Conservation (phyloP, 495 filamentous ascomycete species). For the Annulohypoxylon nitens region DNA sequence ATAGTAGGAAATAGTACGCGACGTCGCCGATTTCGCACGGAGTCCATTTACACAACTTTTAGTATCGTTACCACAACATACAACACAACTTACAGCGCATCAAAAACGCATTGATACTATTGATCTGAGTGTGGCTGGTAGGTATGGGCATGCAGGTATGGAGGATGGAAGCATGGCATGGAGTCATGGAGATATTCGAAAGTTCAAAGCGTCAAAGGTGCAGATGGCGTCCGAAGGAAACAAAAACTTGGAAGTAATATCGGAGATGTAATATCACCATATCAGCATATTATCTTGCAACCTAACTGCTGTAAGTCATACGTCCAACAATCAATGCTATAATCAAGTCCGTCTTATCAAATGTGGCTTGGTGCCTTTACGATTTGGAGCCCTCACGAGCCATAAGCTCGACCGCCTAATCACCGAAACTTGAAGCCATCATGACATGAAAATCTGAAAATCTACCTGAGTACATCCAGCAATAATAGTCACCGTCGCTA, state of each 20-base stretch:
- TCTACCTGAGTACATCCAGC: neutral
- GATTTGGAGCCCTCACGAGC: neutral
- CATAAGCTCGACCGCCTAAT: slow-evolving; percentile 23
- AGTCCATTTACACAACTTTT: slow-evolving; percentile 5
- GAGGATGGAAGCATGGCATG: too few species aligned
- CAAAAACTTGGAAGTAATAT: slow-evolving; percentile 6
- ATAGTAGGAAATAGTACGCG: slow-evolving; percentile 4
- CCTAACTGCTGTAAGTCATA: neutral
- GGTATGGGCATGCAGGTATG: neutral
- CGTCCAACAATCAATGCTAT: neutral
- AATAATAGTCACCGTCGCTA: slow-evolving; percentile 3
- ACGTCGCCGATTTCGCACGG: neutral
- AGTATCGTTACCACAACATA: neutral
- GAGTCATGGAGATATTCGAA: neutral
- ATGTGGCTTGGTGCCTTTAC: slow-evolving; percentile 5
- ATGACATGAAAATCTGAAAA: slow-evolving; percentile 27
- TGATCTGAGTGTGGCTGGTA: neutral
- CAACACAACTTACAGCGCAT: neutral
- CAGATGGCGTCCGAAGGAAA: neutral
- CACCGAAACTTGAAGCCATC: slow-evolving; percentile 16
- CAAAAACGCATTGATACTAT: neutral
- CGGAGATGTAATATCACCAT: slow-evolving; percentile 2
- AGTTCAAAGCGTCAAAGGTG: neutral
- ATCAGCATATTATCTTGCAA: slow-evolving; percentile 3
- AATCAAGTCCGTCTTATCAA: slow-evolving; percentile 13